Percentiles rank a stretch among this genome's conserved stretches.
phyloP scores from a whole-genome alignment of 108 stramenopile species.

The Cyclotella baltica region DNA sequence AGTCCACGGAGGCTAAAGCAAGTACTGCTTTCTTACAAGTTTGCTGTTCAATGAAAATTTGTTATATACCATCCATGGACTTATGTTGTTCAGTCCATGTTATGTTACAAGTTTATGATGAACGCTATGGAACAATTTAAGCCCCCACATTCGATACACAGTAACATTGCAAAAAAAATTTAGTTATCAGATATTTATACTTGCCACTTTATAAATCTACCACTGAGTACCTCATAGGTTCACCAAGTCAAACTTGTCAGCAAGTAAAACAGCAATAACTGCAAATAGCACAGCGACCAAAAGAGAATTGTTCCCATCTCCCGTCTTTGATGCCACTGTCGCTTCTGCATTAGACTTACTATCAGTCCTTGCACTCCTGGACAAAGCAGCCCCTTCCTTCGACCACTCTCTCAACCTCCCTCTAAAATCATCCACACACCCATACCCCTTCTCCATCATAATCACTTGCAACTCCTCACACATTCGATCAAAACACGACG shows the following conservation, averaged over 20 bases:
- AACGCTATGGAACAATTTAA: no score
- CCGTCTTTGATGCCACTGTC: slow-evolving; percentile 2
- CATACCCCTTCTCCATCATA: slow-evolving; percentile 79
- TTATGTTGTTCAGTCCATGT: no score
- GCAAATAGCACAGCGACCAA: slow-evolving; percentile 60
- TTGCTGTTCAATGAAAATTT: no score
- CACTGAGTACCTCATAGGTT: slow-evolving; percentile 40
- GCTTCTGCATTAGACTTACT: slow-evolving; percentile 42
- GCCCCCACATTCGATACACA: no score
- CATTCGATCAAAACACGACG: slow-evolving; percentile 92
- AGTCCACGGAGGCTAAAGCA: neutral
- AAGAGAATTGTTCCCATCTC: slow-evolving; percentile 19
- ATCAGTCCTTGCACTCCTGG: slow-evolving; percentile 52
- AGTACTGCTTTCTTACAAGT: no score
- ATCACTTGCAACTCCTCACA: slow-evolving; percentile 66
- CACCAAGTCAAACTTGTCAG: slow-evolving; percentile 61
- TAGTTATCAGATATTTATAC: no score
- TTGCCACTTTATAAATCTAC: no score
- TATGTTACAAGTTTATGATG: no score
- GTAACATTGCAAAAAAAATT: no score
- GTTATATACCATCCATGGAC: no score
- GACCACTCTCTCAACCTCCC: slow-evolving; percentile 88
- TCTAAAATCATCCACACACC: slow-evolving; percentile 69
- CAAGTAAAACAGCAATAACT: slow-evolving; percentile 70
- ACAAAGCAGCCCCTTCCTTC: slow-evolving; percentile 76